phyloP scores from a whole-genome alignment of 1,139 yeast genomes.

The Pichia terricola region DNA sequence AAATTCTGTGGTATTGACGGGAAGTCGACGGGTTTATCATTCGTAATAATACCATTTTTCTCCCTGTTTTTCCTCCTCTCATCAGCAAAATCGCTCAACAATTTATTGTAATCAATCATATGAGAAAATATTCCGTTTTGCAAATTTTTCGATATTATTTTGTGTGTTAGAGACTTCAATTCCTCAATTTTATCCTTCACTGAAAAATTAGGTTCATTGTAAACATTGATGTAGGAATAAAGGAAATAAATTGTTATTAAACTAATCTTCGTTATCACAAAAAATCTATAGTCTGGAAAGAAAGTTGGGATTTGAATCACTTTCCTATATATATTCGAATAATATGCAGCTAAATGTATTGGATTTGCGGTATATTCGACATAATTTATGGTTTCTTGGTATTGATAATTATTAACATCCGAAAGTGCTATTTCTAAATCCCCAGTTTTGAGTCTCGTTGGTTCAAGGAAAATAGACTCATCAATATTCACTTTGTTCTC shows the following conservation, averaged over 20 bases:
- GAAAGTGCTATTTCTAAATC: too few species aligned
- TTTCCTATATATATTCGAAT: conserved; percentile 6
- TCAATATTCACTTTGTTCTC: too few species aligned
- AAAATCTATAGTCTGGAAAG: conserved; percentile 8
- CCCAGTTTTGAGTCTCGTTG: too few species aligned
- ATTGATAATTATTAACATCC: too few species aligned
- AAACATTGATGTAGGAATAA: conserved; percentile 5
- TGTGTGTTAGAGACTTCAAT: conserved; percentile 2
- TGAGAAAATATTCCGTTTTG: conserved; percentile 4
- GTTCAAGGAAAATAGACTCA: too few species aligned
- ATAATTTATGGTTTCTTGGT: too few species aligned
- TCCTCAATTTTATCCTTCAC: conserved; percentile 2
- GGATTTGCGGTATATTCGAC: background rate
- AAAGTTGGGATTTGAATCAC: conserved; percentile 4
- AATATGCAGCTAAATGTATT: conserved; percentile 1
- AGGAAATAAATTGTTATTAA: conserved; percentile 7
- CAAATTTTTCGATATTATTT: conserved; percentile 2
- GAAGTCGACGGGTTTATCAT: too few species aligned
- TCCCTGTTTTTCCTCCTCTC: too few species aligned
- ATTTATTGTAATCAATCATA: background rate
- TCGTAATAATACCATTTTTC: background rate
- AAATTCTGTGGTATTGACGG: too few species aligned
- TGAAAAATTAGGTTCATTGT: background rate
- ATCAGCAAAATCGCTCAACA: too few species aligned
- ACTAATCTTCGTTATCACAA: conserved; percentile 7